Evolutionary conservation across 208 protist genomes (phyloP).

Genomic region (Angomonas deanei): DNA sequence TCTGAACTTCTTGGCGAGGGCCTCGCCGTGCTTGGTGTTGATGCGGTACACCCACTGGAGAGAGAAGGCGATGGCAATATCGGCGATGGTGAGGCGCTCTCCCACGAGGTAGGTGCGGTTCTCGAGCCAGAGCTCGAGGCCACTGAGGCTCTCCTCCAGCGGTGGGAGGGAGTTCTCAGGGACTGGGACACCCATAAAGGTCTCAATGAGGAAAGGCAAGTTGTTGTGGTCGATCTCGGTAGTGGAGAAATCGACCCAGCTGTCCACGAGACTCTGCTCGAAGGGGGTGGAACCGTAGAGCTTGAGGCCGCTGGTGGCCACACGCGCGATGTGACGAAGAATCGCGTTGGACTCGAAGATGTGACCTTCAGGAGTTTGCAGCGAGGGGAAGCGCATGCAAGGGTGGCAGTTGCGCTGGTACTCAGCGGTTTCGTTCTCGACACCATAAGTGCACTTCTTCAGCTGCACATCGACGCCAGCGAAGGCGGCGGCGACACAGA

Average conservation of each 20-base stretch:
- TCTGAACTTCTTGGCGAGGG: constrained; percentile 55
- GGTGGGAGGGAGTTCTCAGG: constrained; percentile 17
- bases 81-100: constrained; percentile 75
- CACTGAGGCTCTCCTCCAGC: constrained; percentile 40
- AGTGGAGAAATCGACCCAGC: constrained; percentile 82
- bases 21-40: constrained; percentile 30
- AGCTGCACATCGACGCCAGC: constrained; percentile 51
- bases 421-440: constrained; percentile 58
- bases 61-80: constrained; percentile 62
- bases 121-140: constrained; percentile 71
- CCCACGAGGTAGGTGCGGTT: constrained; percentile 81
- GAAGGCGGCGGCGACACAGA: constrained; percentile 50
- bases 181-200: constrained; percentile 18
- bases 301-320: constrained; percentile 42
- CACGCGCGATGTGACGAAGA: constrained; percentile 65
- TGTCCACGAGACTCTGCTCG: constrained; percentile 76
- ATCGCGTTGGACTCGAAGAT: constrained; percentile 89
- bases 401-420: constrained; percentile 68
- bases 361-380: constrained; percentile 76
- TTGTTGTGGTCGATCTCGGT: constrained; percentile 48
- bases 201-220: constrained; percentile 23
- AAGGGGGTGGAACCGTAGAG: constrained; percentile 73
- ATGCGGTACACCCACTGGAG: constrained; percentile 55
- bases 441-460: constrained; percentile 30
- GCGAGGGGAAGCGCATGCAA: constrained; percentile 51